Evolutionary conservation across 495 filamentous ascomycete genomes (phyloP).

Genomic region (Baudoinia panamericana): DNA sequence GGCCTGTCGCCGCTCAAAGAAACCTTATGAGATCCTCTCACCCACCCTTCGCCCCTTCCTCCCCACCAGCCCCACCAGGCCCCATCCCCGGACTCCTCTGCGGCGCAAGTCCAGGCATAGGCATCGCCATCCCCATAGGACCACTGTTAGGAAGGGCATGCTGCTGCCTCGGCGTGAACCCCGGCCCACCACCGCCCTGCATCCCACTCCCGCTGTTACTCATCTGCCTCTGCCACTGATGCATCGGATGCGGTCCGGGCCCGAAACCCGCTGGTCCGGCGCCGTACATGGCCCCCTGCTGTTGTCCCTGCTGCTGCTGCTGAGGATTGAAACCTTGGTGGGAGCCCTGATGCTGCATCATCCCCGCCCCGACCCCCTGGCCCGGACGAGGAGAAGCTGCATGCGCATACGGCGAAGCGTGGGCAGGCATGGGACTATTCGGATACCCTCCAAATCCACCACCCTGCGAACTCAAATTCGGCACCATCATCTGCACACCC

Average conservation of each 20-base stretch:
- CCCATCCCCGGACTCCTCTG: too few species aligned
- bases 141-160: slow-evolving; percentile 5
- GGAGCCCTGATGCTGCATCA: slow-evolving; percentile 28
- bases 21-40: too few species aligned
- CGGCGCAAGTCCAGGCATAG: too few species aligned
- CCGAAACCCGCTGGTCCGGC: slow-evolving; percentile 42
- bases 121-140: too few species aligned
- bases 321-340: slow-evolving; percentile 30
- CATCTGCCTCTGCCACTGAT: slow-evolving; percentile 32
- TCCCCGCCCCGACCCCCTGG: slow-evolving; percentile 51
- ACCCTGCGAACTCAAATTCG: slow-evolving; percentile 46
- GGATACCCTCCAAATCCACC: slow-evolving; percentile 36
- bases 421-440: slow-evolving; percentile 46
- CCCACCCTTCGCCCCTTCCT: too few species aligned
- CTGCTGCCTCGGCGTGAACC: slow-evolving; percentile 15
- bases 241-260: slow-evolving; percentile 49
- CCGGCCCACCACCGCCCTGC: neutral
- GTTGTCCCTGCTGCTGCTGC: slow-evolving; percentile 19
- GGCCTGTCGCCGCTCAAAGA: too few species aligned
- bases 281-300: slow-evolving; percentile 3
- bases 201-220: neutral
- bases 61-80: too few species aligned
- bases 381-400: slow-evolving; percentile 57
- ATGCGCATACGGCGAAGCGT: slow-evolving; percentile 58
- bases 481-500: slow-evolving; percentile 67